phyloP scores from a whole-genome alignment of 164 flowering plant species.

The Houttuynia cordata region DNA sequence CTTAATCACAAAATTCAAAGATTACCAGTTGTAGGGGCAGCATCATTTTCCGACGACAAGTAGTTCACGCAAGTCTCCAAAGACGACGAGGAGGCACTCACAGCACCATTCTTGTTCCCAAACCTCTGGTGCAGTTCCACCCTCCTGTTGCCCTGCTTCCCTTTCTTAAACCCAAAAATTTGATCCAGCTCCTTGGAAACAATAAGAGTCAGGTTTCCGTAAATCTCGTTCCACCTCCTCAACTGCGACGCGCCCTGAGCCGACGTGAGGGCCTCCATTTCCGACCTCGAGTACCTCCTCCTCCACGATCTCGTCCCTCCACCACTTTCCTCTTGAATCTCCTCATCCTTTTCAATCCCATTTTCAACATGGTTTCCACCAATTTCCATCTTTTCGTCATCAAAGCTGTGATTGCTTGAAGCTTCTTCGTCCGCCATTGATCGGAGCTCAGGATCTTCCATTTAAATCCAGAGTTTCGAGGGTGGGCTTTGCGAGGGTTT shows the following conservation, averaged over 20 bases:
- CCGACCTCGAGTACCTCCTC: constrained; percentile 37
- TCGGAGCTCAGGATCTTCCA: too few relatives aligned
- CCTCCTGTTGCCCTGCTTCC: constrained; percentile 8
- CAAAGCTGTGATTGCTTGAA: background rate
- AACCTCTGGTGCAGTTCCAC: constrained; percentile 10
- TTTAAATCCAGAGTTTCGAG: too few relatives aligned
- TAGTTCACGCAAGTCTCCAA: background rate
- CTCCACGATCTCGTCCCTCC: background rate
- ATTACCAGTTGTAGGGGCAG: background rate
- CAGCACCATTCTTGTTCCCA: constrained; percentile 6
- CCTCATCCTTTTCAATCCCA: too few relatives aligned
- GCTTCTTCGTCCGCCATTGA: too few relatives aligned
- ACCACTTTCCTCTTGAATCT: too few relatives aligned
- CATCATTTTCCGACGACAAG: background rate
- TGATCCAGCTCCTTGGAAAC: constrained; percentile 28
- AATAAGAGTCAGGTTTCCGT: constrained; percentile 27
- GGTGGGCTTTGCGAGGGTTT: too few relatives aligned
- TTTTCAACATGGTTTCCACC: too few relatives aligned
- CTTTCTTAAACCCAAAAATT: constrained; percentile 15
- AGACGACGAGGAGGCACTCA: too few relatives aligned
- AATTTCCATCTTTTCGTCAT: background rate
- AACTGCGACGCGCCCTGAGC: constrained; percentile 27
- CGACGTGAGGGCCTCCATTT: constrained; percentile 49
- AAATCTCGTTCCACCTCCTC: constrained; percentile 47
- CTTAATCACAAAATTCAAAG: background rate